These are phyloP conservation scores for Penicillium oxalicum DNA, from an alignment of 2,329 filamentous ascomycete genomes.

Conservation along the genomic window DNA sequence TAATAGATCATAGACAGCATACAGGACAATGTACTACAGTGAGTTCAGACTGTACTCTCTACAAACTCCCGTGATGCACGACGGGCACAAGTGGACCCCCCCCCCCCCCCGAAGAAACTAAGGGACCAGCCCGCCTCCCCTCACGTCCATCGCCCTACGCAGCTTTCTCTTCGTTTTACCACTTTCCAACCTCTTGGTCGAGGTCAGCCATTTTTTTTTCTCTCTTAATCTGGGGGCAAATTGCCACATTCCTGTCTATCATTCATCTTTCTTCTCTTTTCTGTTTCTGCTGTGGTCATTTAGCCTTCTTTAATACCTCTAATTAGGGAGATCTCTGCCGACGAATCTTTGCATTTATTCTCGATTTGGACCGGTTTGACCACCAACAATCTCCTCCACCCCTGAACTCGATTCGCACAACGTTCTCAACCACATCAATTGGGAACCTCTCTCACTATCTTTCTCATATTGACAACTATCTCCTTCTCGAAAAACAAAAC, in stretches of 20 bases:
- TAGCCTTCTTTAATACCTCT: not conserved
- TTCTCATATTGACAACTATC: too few species aligned
- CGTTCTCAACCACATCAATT: not conserved
- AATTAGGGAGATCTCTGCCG: too few species aligned
- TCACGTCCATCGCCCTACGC: slow-evolving; percentile 1
- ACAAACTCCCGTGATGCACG: too few species aligned
- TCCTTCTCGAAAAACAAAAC: too few species aligned
- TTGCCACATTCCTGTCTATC: too few species aligned
- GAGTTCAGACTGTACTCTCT: too few species aligned
- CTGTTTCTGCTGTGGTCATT: slow-evolving; percentile 2
- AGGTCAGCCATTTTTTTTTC: not conserved
- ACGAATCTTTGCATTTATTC: not conserved
- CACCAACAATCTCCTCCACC: not conserved
- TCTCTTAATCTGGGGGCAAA: too few species aligned
- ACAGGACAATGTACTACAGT: too few species aligned
- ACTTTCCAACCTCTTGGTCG: slow-evolving; percentile 6
- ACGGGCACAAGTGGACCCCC: too few species aligned
- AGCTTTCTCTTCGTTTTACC: not conserved
- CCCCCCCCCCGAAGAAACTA: too few species aligned
- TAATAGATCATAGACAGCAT: too few species aligned
- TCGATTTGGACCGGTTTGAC: not conserved
- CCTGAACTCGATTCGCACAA: not conserved
- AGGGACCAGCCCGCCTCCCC: slow-evolving; percentile 4
- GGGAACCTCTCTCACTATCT: not conserved
- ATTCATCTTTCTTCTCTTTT: not conserved